Conservation (phyloP, 2,329 filamentous ascomycete species). For the Ascochyta clinopodiicola region DNA sequence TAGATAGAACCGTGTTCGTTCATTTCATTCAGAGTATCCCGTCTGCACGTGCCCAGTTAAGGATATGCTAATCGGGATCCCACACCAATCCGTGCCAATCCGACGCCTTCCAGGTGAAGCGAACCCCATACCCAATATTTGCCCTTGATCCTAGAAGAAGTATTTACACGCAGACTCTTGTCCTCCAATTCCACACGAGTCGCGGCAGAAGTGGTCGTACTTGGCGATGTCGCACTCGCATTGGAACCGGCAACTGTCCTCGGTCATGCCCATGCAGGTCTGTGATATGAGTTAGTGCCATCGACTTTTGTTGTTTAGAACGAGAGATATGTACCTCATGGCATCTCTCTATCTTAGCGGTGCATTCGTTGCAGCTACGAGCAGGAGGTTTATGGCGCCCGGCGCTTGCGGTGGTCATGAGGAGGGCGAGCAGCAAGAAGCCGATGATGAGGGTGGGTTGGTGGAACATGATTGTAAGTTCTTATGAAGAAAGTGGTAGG, state of each 20-base stretch:
- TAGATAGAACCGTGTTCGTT: neutral
- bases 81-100: neutral
- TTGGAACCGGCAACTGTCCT: neutral
- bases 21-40: neutral
- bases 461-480: neutral
- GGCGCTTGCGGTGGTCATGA: neutral
- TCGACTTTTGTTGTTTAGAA: neutral
- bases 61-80: neutral
- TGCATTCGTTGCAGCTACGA: neutral
- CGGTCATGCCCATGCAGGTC: neutral
- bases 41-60: neutral
- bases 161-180: neutral
- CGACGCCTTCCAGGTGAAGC: neutral
- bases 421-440: neutral
- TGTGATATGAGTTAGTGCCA: neutral
- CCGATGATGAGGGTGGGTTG: neutral
- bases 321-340: neutral
- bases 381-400: neutral
- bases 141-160: neutral
- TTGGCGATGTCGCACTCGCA: neutral
- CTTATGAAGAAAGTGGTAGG: neutral
- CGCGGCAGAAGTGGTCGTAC: neutral
- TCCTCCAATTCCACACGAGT: neutral
- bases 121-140: neutral
- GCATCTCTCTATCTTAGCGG: neutral